phyloP scores from a whole-genome alignment of 192 early-diverging fungal genomes.

The Bifiguratus adelaidae region DNA sequence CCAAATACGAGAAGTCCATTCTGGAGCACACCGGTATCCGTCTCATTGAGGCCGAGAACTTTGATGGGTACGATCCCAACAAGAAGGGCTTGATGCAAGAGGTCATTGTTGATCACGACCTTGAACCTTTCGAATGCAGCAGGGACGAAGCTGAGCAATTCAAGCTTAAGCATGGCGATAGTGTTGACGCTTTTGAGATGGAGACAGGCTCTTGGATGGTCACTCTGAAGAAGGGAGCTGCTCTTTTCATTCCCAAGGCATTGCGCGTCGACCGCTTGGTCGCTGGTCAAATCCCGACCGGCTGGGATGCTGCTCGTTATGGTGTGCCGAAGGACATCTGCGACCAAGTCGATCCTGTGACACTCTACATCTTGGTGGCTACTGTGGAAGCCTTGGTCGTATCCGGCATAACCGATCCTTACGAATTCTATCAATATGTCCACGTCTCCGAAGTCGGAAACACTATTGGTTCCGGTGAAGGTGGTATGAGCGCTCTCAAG shows the following conservation, averaged over 20 bases:
- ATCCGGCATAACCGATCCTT: constrained; percentile 90
- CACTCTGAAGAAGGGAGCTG: constrained; percentile 78
- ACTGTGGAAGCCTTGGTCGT: constrained; percentile 88
- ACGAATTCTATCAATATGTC: constrained; percentile 94
- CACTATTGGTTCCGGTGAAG: constrained; percentile 81
- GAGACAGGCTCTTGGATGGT: constrained; percentile 66
- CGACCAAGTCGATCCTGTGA: constrained; percentile 85
- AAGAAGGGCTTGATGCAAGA: constrained; percentile 84
- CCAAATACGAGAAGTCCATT: constrained; percentile 84
- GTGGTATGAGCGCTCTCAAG: constrained; percentile 70
- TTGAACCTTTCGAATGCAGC: constrained; percentile 78
- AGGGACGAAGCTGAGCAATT: constrained; percentile 81
- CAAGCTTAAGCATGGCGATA: constrained; percentile 72
- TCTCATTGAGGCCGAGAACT: constrained; percentile 76
- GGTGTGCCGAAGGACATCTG: constrained; percentile 88
- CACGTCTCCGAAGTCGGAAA: constrained; percentile 93
- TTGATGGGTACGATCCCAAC: constrained; percentile 77
- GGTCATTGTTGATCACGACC: constrained; percentile 75
- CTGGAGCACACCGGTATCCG: constrained; percentile 88
- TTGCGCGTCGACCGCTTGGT: constrained; percentile 83
- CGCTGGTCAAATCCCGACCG: constrained; percentile 90
- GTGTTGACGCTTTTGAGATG: constrained; percentile 57
- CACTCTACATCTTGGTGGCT: constrained; percentile 79
- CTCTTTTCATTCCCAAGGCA: constrained; percentile 85
- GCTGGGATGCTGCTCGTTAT: constrained; percentile 87